Evolutionary conservation across 2,329 filamentous ascomycete species (phyloP).

Genomic region (Trichoderma sp.): DNA sequence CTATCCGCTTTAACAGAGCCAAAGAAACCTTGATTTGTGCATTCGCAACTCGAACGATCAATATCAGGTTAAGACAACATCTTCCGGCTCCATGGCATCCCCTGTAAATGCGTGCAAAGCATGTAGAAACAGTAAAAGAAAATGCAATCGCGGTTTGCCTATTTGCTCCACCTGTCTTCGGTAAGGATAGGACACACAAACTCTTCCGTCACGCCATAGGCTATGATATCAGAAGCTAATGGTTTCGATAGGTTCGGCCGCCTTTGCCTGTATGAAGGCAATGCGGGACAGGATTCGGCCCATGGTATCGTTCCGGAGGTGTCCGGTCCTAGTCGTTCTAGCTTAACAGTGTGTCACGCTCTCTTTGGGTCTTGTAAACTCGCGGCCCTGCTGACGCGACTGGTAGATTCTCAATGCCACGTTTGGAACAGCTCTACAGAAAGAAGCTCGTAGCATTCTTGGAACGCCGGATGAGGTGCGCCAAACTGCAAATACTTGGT

Average conservation of each 20-base stretch:
- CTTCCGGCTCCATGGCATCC: not conserved
- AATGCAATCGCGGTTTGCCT: not conserved
- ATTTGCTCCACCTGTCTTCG: not conserved
- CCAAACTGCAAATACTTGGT: not conserved
- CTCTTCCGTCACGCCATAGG: not conserved
- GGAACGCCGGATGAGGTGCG: not conserved
- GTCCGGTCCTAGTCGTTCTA: not conserved
- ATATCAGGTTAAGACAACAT: not conserved
- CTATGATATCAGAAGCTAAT: not conserved
- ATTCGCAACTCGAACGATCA: not conserved
- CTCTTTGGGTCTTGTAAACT: not conserved
- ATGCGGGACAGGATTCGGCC: not conserved
- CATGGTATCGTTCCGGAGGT: not conserved
- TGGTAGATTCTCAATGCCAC: not conserved
- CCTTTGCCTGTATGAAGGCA: not conserved
- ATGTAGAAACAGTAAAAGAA: not conserved
- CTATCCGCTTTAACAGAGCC: not conserved
- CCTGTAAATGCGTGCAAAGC: not conserved
- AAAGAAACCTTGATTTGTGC: not conserved
- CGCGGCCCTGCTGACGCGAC: not conserved
- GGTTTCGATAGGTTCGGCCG: not conserved
- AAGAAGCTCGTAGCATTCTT: not conserved
- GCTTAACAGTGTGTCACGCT: not conserved
- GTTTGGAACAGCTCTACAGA: not conserved
- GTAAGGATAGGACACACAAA: not conserved